phyloP scores from a whole-genome alignment of 257 asterid genomes.

The Fraxinus anomala region DNA sequence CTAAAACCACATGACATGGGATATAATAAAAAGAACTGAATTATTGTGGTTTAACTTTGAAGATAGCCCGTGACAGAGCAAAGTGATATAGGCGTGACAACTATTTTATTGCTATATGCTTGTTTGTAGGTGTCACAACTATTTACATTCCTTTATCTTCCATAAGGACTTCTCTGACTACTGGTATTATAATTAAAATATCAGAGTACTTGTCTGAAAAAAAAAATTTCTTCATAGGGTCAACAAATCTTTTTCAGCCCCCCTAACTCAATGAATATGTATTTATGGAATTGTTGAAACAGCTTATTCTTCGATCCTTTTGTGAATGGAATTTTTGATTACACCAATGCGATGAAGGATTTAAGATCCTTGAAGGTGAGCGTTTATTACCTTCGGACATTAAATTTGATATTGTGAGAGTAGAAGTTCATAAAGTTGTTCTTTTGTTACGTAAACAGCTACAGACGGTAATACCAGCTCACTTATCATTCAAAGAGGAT shows the following conservation, averaged over 20 bases:
- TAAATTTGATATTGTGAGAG: slow-evolving; percentile 14
- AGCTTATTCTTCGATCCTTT: slow-evolving; percentile 88
- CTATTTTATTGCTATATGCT: not conserved
- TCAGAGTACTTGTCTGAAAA: not conserved
- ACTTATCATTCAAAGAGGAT: slow-evolving; percentile 76
- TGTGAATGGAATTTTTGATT: slow-evolving; percentile 63
- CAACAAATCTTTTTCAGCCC: not conserved
- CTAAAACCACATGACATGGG: not conserved
- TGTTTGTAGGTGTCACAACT: not conserved
- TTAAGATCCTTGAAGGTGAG: slow-evolving; percentile 70
- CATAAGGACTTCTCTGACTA: not conserved
- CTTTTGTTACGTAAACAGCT: slow-evolving; percentile 53
- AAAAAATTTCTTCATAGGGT: not conserved
- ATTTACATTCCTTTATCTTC: not conserved
- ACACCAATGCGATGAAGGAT: slow-evolving; percentile 67
- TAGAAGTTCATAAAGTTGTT: slow-evolving; percentile 27
- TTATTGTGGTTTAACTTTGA: not conserved
- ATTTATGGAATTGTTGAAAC: slow-evolving; percentile 41
- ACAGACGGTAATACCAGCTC: slow-evolving; percentile 76
- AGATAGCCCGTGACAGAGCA: not conserved
- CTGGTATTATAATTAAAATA: slow-evolving; percentile 1
- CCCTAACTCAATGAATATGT: slow-evolving; percentile 31
- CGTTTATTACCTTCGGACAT: slow-evolving; percentile 18
- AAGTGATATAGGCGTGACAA: not conserved
- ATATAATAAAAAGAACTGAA: not conserved